These are phyloP conservation scores for Colletotrichum camelliae DNA, from an alignment of 2,329 filamentous ascomycete genomes.

Conservation along the genomic window DNA sequence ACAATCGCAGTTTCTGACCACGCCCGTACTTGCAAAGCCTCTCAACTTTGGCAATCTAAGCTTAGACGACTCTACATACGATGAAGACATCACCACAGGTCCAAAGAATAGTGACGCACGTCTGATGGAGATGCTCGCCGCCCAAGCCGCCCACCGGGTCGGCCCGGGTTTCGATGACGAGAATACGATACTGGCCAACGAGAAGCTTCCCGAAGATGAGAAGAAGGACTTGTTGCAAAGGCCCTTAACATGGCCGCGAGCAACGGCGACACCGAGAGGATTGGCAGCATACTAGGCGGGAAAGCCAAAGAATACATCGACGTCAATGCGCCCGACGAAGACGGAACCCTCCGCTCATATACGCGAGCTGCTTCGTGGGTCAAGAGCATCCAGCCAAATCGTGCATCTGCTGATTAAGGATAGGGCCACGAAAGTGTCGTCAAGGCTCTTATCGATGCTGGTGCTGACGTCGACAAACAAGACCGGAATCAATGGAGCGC, in stretches of 20 bases:
- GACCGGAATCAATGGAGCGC: conserved; percentile 98
- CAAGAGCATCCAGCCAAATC: not conserved
- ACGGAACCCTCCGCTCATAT: conserved; percentile 96
- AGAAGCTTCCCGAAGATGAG: conserved; percentile 74
- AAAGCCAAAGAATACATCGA: conserved; percentile 79
- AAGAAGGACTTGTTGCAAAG: conserved; percentile 83
- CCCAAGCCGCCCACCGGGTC: conserved; percentile 85
- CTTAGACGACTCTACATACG: conserved; percentile 78
- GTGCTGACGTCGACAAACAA: conserved; percentile 89
- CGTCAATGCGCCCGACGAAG: conserved; percentile 87
- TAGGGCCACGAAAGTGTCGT: conserved; percentile 91
- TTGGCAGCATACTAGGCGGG: conserved; percentile 77
- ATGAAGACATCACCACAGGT: conserved; percentile 61
- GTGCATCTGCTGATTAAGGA: not conserved
- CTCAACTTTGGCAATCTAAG: conserved; percentile 82
- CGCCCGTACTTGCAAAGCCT: conserved; percentile 82
- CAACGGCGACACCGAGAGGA: conserved; percentile 87
- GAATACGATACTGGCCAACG: conserved; percentile 76
- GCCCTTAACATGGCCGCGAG: conserved; percentile 93
- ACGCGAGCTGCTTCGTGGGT: conserved; percentile 94
- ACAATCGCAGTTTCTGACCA: conserved; percentile 93
- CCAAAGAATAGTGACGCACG: conserved; percentile 80
- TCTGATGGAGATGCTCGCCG: conserved; percentile 94
- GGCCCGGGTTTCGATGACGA: conserved; percentile 78
- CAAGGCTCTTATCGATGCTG: conserved; percentile 80